Base-by-base conservation (phyloP, 768 basidiomycete species). In the Calvatia gigantea region DNA sequence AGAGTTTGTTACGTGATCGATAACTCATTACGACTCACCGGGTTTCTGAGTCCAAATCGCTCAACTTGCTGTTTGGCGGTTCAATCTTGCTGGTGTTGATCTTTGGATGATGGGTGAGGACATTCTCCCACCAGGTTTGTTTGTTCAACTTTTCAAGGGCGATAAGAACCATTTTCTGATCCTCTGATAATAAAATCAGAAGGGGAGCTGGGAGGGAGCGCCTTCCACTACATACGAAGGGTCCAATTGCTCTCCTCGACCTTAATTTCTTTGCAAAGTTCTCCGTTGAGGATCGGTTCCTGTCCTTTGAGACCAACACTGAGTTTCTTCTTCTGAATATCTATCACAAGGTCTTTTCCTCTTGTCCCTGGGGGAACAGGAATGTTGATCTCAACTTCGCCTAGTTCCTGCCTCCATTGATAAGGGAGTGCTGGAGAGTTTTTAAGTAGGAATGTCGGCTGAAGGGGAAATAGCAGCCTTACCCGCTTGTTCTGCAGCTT, bases 191-290 rank as follows among this genome's bases (percentile, higher is more conserved):
- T 38, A 43, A 42, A 54, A 11, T 56, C 9, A 43, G 19, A 31
- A 35, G 14, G 43, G 45, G 11, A 29, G 49, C 32, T 31, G 35
- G 6, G n/a, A 14, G 19, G 49, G 31, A 11, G 21, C 7, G 1
- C 23, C 6, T 42, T 11, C 8, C 39, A 17, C 32, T 42, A 78
- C 85, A 54, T 60, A 95, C 95, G 86, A 33, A 98, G 68, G 6
- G 91, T 94, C 97, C 97, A 98, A 12, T 94, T 96, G 57, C 94
- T 96, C 43, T 98, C 97, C 60, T 97, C 97, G 45, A 97, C 76
- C 65, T 95, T 94, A 74, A 98, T 87, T 58, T 95, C 94, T 64
- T 87, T 87, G 75, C 90, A 94, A 33, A 99, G 78, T 56, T 94
- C 89, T 14, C 97, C 97, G n/a, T 80, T 80, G 64, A 99, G 66